Percentiles rank a stretch among this genome's conserved stretches.
Evolutionary conservation across 441 rosid genomes (phyloP).

Genomic region (Croton setiger): DNA sequence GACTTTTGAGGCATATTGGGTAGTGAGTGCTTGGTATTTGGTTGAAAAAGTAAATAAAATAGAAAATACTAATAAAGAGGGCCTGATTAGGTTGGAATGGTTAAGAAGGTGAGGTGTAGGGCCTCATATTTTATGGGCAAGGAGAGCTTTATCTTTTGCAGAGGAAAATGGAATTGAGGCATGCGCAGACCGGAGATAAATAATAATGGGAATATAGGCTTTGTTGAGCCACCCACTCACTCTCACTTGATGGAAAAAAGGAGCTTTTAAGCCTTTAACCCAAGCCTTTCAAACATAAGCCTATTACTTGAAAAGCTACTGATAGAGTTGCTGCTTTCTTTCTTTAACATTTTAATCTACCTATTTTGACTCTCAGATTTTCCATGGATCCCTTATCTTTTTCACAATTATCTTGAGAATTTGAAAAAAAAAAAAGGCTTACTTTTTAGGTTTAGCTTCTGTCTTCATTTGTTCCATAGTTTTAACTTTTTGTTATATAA

Average conservation of each 20-base stretch:
- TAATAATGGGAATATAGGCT: constrained; percentile 11
- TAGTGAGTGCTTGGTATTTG: background rate
- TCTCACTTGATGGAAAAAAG: background rate
- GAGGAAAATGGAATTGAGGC: constrained; percentile 6
- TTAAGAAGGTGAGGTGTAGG: background rate
- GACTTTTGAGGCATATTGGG: background rate
- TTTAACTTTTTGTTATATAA: background rate
- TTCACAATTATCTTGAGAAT: background rate
- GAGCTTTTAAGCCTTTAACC: background rate
- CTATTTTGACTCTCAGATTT: background rate
- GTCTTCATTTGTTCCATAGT: background rate
- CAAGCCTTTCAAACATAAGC: background rate
- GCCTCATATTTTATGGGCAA: background rate
- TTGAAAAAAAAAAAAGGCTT: background rate
- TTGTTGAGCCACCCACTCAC: constrained; percentile 18
- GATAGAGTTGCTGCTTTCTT: background rate
- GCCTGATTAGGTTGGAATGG: background rate
- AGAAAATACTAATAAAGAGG: background rate
- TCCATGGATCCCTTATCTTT: background rate
- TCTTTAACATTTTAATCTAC: background rate
- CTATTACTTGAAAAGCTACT: background rate
- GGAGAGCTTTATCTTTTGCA: background rate
- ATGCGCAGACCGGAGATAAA: constrained; percentile 13
- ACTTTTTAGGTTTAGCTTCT: background rate
- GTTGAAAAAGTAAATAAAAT: background rate